Evolutionary conservation across 495 filamentous ascomycete genomes (phyloP), one percentile per base, ranked within the genome.

Genomic region (Sphaerosporella brunnea): DNA sequence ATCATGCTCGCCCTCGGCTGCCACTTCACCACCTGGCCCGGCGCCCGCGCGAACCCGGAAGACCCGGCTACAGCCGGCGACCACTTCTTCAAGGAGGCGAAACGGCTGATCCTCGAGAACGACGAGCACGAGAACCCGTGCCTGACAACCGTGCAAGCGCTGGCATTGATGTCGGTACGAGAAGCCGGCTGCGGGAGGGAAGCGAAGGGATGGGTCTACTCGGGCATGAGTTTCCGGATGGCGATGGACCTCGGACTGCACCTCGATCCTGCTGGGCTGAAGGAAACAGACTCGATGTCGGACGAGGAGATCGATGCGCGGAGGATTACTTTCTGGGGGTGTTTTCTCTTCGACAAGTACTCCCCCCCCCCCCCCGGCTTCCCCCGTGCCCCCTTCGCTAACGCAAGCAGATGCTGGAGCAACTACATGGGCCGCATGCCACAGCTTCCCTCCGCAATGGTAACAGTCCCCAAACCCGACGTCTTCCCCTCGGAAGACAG

Each of bases 151-250:
- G 84, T 97, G 16, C 90, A 97, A 64, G 90, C 90, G 0, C 64
- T 96, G 43, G 85, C 85, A 1, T 68, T 97, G 52, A 95, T 97
- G 88, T 93, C 85, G 45, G 90, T 96, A 4, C 73, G 90, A 42
- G 90, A 97, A 65, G 92, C 90, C 3, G 90, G 90, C 2, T 97
- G 90, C 63, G 90, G 85, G 0, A 73, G 90, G 24, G 90, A 97
- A 66, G 82, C 84, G 26, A 92, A 86, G 60, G 90, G 90, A 9
- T 97, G 90, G 90, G 84, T 94, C 3, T 97, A 96, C 61, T 92
- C 83, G 54, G 90, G 90, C 26, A 94, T 97, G 79, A 88, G 83
- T 59, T 97, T 97, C 58, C 78, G 90, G n/a, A 95, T 97, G 90
- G 88, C 86, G 0, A 82, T 80, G 59, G 90, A 97, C 59, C 69